These are phyloP conservation scores for Solanum arcanum DNA, from an alignment of 257 asterid species.

Conservation along the genomic window DNA sequence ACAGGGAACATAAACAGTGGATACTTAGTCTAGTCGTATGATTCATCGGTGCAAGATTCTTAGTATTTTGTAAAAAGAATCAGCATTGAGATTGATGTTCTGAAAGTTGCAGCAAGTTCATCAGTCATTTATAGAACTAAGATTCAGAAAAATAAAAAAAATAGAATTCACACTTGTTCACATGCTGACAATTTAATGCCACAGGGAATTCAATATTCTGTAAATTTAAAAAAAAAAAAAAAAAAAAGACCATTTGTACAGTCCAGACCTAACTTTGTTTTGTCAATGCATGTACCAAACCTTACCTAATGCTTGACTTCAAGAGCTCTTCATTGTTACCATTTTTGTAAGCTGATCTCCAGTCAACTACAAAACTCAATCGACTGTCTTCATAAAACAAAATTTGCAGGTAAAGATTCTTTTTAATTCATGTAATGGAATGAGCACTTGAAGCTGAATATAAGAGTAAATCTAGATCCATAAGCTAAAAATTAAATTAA, in stretches of 20 bases:
- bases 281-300: background rate
- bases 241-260: background rate
- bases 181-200: background rate
- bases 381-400: background rate
- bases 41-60: conserved; percentile 73
- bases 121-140: background rate
- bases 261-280: background rate
- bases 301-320: background rate
- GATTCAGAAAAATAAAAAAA: background rate
- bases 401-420: background rate
- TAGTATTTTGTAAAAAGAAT: background rate
- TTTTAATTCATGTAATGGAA: background rate
- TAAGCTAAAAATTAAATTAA: background rate
- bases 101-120: background rate
- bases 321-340: background rate
- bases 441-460: background rate
- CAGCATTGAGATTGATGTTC: background rate
- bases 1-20: background rate
- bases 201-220: background rate
- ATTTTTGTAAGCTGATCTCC: background rate
- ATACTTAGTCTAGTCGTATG: conserved; percentile 85
- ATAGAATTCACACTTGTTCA: background rate
- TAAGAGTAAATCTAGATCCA: background rate
- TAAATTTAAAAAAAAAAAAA: background rate
- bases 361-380: background rate